Conservation (phyloP, 306 rosid genomes). For the Medicago ruthenica region DNA sequence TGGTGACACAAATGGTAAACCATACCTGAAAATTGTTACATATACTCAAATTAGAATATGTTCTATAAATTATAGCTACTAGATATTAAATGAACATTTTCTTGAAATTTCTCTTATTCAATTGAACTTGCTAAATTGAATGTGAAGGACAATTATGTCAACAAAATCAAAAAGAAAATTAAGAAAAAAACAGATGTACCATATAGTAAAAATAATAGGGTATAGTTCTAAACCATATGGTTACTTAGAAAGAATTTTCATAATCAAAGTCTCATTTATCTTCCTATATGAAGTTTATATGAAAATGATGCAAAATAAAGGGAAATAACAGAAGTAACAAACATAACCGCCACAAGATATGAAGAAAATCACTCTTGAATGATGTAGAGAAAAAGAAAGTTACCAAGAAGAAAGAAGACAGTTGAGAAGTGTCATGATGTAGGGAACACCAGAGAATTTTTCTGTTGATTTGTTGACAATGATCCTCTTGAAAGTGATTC, state of each 20-base stretch:
- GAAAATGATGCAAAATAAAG: too few relatives aligned
- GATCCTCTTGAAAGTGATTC: slow-evolving; percentile 83
- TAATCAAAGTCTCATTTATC: too few relatives aligned
- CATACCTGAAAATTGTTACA: slow-evolving; percentile 61
- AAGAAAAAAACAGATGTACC: not conserved
- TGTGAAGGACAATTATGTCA: not conserved
- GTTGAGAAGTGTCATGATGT: slow-evolving; percentile 81
- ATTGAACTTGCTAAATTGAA: not conserved
- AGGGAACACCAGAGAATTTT: slow-evolving; percentile 84
- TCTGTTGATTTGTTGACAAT: slow-evolving; percentile 62
- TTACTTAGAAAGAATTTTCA: too few relatives aligned
- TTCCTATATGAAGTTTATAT: too few relatives aligned
- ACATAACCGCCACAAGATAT: not conserved
- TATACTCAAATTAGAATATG: slow-evolving; percentile 14
- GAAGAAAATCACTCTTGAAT: not conserved
- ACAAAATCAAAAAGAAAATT: too few relatives aligned
- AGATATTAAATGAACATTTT: not conserved
- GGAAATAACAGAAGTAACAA: not conserved
- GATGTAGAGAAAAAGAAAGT: not conserved
- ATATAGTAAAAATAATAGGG: not conserved
- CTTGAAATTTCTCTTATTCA: not conserved
- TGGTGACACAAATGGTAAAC: slow-evolving; percentile 80
- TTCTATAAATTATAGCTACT: not conserved
- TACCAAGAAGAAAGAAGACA: slow-evolving; percentile 93
- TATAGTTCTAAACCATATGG: not conserved